Evolutionary conservation across 2,329 filamentous ascomycete species (phyloP), one percentile per base, ranked within the genome.

Genomic region (Aspergillus brunneoviolaceus): DNA sequence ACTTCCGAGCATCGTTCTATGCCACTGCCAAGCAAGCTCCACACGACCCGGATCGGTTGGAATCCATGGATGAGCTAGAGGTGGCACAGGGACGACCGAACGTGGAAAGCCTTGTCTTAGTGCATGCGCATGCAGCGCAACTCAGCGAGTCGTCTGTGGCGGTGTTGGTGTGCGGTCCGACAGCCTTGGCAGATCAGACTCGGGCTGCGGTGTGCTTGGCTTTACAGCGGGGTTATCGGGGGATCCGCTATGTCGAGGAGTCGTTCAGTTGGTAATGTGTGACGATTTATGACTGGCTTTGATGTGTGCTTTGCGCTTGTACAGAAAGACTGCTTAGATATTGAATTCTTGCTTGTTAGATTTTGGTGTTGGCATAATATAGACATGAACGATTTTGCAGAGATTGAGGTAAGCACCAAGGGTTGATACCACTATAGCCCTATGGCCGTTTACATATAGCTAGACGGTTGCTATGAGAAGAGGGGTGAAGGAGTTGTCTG

Each of bases 191-290:
- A 11, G 77, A 81, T 60, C 73, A 81, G 56, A 74, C 77, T 10
- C 70, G 80, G 27, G 73, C 65, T 21, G 75, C 77, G 12, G 76
- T 78, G 56, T 73, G 77, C 55, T 49, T 69, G 10, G 74, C 76
- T 9, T 69, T 75, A 68, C 67, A 67, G 52, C 65, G 70, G 50
- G 75, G 72, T 1, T 70, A 73, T 51, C 54, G 55, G 5, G 65
- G 70, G 0, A 67, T 82, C 10, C 74, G 77, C 53, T 82, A 81
- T 64, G 75, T 80, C 45, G 80, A 82, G 62, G 80, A 82, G 63
- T 77, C 75, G 12, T 82, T 81, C 62, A 75, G 60, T 29, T 75
- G 72, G 72, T 74, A 16, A 45, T 45, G n/a, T n/a, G 14, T 45
- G 3, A 19, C 16, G 39, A 45, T 45, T 45, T 3, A 45, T 19